Base-by-base conservation (phyloP, 768 basidiomycete species). In the Kwoniella sp. region DNA sequence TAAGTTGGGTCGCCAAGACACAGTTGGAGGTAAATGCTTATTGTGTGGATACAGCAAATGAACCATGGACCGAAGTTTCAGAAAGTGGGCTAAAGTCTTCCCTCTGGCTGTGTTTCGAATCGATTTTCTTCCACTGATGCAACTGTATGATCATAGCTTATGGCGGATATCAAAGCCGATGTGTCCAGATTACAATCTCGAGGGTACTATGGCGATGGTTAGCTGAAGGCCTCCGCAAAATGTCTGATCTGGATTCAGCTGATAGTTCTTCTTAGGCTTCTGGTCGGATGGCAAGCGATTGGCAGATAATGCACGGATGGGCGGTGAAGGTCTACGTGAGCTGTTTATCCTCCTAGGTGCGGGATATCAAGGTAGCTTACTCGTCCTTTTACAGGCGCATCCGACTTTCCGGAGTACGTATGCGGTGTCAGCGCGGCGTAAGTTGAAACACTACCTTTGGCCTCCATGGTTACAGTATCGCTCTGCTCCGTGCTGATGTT, bases 121-220 rank as follows among this genome's bases (percentile, higher is more conserved):
- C 8, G 15, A 7, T 25, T 54, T 17, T 29, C 12, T 54, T 17
- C 53, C 4, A n/a, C 12, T 28, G n/a, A n/a, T n/a, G n/a, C n/a
- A 31, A 20, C 41, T 4, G 48, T 31, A 25, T 5, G 26, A 59
- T 31, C 22, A 29, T 17, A 75, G 71, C 64, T 81, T 23, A 77
- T 77, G 71, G 66, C 67, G 13, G 73, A 73, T 17, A 75, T 81
- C 63, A 75, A 77, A 65, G 63, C 64, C 1, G 78, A 79, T 52
- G 78, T 79, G 0, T 59, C 54, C 34, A 41, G 62, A 8, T 66
- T 79, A 64, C 78, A 78, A 47, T 63, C 63, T 4, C 61, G 70
- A 41, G 79, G 79, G 15, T 73, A 81, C 48, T 81, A 66, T 47
- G 79, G 79, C 3, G 79, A 81, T 54, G 79, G 79, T 74, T 7